Evolutionary conservation across 1,284 basidiomycete genomes (phyloP).

Genomic region (Volvariella volvacea): DNA sequence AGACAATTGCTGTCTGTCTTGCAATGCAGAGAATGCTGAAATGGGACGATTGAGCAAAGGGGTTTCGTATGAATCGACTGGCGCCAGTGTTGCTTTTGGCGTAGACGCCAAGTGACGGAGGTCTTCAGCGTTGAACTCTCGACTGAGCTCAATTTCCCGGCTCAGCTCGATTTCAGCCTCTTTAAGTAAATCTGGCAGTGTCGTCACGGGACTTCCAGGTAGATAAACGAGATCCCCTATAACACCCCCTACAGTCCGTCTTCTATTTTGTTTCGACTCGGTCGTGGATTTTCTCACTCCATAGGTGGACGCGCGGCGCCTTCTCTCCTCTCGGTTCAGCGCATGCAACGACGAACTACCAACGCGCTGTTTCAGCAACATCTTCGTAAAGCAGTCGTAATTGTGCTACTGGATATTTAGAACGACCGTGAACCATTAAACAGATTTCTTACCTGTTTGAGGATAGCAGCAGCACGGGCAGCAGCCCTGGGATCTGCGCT

Average conservation of each 20-base stretch:
- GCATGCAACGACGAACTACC: no score
- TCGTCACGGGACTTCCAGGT: constrained; percentile 46
- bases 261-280: constrained; percentile 20
- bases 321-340: constrained; percentile 23
- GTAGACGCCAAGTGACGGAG: constrained; percentile 7
- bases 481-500: constrained; percentile 78
- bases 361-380: constrained; percentile 19
- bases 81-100: neutral
- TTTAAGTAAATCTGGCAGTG: constrained; percentile 47
- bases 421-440: constrained; percentile 8
- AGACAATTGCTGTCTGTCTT: neutral
- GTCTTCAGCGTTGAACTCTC: constrained; percentile 6
- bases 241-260: constrained; percentile 34
- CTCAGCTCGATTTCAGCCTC: constrained; percentile 51
- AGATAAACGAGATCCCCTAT: constrained; percentile 47
- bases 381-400: constrained; percentile 71
- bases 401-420: constrained; percentile 51
- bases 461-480: constrained; percentile 83
- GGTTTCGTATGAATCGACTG: constrained; percentile 20
- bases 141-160: constrained; percentile 19
- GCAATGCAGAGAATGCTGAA: neutral
- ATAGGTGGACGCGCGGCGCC: constrained; percentile 26
- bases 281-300: constrained; percentile 9
- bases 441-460: constrained; percentile 57
- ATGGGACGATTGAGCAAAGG: constrained; percentile 13